Percentiles rank a stretch among this genome's conserved stretches.
phyloP scores from a whole-genome alignment of 2,329 filamentous ascomycete genomes.

The Tricladium varicosporioides region DNA sequence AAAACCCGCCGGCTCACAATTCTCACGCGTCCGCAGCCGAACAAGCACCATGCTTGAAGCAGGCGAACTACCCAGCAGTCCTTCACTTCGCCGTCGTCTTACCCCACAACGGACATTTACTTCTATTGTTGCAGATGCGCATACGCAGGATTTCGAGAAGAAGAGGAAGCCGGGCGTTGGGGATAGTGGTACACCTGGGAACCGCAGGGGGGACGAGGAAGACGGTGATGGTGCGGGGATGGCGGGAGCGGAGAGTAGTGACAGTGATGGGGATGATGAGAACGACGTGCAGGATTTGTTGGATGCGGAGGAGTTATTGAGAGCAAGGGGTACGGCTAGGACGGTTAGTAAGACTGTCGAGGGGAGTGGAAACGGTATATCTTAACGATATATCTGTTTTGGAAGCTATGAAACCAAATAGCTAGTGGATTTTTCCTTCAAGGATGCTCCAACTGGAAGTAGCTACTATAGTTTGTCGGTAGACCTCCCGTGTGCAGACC shows the following conservation, averaged over 20 bases:
- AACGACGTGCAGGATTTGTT: slow-evolving; percentile 25
- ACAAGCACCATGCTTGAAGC: slow-evolving; percentile 25
- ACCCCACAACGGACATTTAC: slow-evolving; percentile 42
- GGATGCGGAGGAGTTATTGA: slow-evolving; percentile 23
- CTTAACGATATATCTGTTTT: too few relatives aligned
- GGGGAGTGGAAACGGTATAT: neutral
- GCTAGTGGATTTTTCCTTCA: neutral
- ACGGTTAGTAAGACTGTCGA: neutral
- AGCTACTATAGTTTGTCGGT: neutral
- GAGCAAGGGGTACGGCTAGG: slow-evolving; percentile 6
- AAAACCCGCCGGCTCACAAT: slow-evolving; percentile 4
- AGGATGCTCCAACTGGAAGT: neutral
- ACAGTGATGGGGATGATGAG: slow-evolving; percentile 22
- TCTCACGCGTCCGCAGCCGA: slow-evolving; percentile 22
- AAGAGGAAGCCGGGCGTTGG: slow-evolving; percentile 47
- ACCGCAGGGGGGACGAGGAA: slow-evolving; percentile 12
- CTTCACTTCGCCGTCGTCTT: slow-evolving; percentile 14
- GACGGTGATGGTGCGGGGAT: slow-evolving; percentile 6
- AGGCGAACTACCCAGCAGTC: slow-evolving; percentile 9
- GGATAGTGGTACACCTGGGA: slow-evolving; percentile 12
- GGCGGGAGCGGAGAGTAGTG: slow-evolving; percentile 5
- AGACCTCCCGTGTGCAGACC: slow-evolving; percentile 19
- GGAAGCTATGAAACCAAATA: too few relatives aligned
- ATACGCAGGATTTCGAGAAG: slow-evolving; percentile 90
- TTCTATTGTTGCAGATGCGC: slow-evolving; percentile 76